These are phyloP conservation scores for Cupressus sempervirens DNA, from an alignment of 75 land plant species.

Conservation along the genomic window DNA sequence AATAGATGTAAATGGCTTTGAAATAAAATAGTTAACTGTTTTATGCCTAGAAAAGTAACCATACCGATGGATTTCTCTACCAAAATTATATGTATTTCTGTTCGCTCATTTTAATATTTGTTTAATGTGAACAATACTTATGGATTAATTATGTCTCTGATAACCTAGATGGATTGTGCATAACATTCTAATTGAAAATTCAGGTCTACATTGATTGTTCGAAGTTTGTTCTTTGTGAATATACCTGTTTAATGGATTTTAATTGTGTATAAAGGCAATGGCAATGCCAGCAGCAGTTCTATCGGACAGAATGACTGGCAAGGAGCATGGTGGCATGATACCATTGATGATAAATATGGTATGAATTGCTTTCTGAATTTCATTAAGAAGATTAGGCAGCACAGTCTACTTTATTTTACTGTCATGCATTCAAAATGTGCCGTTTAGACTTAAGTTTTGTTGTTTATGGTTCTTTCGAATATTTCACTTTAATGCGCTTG, in stretches of 20 bases:
- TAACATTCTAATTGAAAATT: not conserved
- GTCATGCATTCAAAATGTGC: not conserved
- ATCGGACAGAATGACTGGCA: slow-evolving; percentile 84
- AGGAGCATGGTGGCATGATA: slow-evolving; percentile 93
- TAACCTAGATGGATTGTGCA: not conserved
- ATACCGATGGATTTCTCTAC: not conserved
- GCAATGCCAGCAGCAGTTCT: slow-evolving; percentile 3
- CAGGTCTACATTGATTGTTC: not conserved
- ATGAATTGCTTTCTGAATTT: slow-evolving; percentile 6
- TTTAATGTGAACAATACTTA: not conserved
- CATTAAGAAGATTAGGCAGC: not conserved
- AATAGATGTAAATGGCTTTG: not conserved
- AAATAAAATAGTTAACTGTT: not conserved
- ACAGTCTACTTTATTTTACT: not conserved
- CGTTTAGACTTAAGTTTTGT: not conserved
- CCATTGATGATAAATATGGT: slow-evolving; percentile 56
- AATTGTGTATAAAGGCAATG: slow-evolving; percentile 39
- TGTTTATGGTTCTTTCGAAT: not conserved
- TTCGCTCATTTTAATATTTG: not conserved
- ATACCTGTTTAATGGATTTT: not conserved
- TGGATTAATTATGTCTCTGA: not conserved
- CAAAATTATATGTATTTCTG: not conserved
- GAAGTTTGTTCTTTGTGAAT: not conserved
- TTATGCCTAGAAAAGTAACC: not conserved
- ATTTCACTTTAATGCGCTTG: not conserved